phyloP scores from a whole-genome alignment of 2,329 filamentous ascomycete species.

The Penicillium sp. region DNA sequence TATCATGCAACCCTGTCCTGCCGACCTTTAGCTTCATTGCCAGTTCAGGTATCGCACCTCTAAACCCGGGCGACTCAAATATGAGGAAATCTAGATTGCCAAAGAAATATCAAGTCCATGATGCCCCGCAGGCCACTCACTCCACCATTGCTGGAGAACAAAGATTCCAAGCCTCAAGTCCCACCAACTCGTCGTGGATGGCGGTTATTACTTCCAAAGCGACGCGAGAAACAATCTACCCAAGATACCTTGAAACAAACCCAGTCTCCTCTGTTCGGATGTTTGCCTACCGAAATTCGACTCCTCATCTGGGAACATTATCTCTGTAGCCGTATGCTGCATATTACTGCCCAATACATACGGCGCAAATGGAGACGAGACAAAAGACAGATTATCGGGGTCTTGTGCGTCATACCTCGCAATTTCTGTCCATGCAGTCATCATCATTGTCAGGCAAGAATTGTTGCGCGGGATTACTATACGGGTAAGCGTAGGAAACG shows the following conservation, averaged over 20 bases:
- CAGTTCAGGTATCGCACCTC: not conserved
- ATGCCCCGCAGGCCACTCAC: not conserved
- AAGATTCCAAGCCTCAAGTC: not conserved
- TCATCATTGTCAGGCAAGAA: not conserved
- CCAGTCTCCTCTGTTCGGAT: not conserved
- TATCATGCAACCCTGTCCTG: not conserved
- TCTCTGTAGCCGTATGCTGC: not conserved
- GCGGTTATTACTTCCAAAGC: not conserved
- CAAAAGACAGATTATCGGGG: not conserved
- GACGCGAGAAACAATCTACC: not conserved
- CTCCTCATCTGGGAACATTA: slow-evolving; percentile 1
- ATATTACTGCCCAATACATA: not conserved
- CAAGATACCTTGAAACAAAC: not conserved
- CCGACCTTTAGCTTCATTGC: not conserved
- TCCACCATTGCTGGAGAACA: not conserved
- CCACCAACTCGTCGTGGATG: not conserved
- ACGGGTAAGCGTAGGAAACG: too few relatives aligned
- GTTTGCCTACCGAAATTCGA: not conserved
- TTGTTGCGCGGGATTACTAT: too few relatives aligned
- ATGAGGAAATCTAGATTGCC: too few relatives aligned
- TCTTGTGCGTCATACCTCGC: not conserved
- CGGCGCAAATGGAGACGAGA: not conserved
- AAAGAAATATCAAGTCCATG: not conserved
- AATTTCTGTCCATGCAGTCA: slow-evolving; percentile 1
- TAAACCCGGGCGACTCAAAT: not conserved